Evolutionary conservation across 2,329 filamentous ascomycete genomes (phyloP).

Genomic region (Epichloe sp.): DNA sequence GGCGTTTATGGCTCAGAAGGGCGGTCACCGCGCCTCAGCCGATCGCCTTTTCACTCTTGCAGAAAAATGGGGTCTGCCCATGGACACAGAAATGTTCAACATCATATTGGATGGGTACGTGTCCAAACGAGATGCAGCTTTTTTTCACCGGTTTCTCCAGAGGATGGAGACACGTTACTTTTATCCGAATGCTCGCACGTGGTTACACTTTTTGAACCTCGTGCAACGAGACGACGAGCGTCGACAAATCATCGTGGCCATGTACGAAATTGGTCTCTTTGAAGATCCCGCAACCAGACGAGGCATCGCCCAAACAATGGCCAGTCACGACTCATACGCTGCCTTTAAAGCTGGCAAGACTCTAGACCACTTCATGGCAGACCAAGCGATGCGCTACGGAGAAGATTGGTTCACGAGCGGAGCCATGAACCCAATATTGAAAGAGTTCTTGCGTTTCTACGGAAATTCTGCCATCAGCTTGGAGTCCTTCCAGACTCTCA

Average conservation of each 20-base stretch:
- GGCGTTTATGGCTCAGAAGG: conserved; percentile 24
- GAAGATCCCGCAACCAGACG: conserved; percentile 21
- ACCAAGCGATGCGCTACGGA: conserved; percentile 31
- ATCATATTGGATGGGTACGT: conserved; percentile 30
- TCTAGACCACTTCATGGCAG: conserved; percentile 24
- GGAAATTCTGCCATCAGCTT: conserved; percentile 11
- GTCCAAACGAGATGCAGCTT: conserved; percentile 24
- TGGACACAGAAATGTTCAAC: conserved; percentile 36
- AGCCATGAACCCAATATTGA: conserved; percentile 26
- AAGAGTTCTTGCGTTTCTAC: conserved; percentile 29
- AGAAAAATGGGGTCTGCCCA: conserved; percentile 23
- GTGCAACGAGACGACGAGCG: conserved; percentile 46
- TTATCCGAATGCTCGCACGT: conserved; percentile 31
- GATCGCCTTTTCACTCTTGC: conserved; percentile 24
- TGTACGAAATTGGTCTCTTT: conserved; percentile 32
- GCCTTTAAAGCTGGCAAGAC: conserved; percentile 23
- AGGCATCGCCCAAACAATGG: conserved; percentile 29
- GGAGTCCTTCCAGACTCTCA: conserved; percentile 16
- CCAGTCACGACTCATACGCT: conserved; percentile 27
- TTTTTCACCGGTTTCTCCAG: conserved; percentile 29
- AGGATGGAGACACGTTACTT: conserved; percentile 28
- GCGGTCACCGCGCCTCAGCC: conserved; percentile 21
- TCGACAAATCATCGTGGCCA: conserved; percentile 31
- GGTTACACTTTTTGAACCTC: conserved; percentile 35
- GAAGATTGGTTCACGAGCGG: conserved; percentile 28